Evolutionary conservation across 169 alveolate species (phyloP).

Genomic region (Plasmodium cynomolgi): DNA sequence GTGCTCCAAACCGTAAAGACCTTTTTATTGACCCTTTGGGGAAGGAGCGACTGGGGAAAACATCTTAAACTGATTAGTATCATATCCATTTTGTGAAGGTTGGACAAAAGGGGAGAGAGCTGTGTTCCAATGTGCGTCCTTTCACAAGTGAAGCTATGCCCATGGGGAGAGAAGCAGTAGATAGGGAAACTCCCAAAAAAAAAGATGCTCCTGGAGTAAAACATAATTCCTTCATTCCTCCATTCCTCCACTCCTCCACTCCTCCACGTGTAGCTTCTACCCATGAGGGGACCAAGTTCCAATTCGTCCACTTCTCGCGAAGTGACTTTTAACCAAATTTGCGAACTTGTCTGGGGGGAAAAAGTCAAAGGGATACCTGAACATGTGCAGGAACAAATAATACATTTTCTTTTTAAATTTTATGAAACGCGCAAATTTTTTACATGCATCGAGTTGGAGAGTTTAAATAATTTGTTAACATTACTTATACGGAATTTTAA

Average conservation of each 20-base stretch:
- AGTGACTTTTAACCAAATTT: constrained; percentile 5
- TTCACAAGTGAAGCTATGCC: background rate
- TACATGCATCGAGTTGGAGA: background rate
- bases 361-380: background rate
- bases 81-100: background rate
- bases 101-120: background rate
- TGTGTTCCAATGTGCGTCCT: background rate
- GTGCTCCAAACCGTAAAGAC: background rate
- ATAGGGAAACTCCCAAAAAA: background rate
- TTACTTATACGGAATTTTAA: constrained; percentile 30
- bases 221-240: background rate
- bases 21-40: background rate
- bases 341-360: background rate
- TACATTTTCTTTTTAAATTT: constrained; percentile 16
- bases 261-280: background rate
- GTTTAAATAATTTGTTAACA: constrained; percentile 30
- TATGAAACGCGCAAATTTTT: constrained; percentile 3
- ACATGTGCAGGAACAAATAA: constrained; percentile 1
- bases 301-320: background rate
- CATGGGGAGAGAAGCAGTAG: background rate
- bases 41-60: background rate
- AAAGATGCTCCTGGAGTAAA: background rate
- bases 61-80: background rate
- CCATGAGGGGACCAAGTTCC: background rate
- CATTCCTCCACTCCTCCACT: background rate